These are phyloP conservation scores for Cudoniella acicularis DNA, from an alignment of 495 filamentous ascomycete species.

Conservation along the genomic window DNA sequence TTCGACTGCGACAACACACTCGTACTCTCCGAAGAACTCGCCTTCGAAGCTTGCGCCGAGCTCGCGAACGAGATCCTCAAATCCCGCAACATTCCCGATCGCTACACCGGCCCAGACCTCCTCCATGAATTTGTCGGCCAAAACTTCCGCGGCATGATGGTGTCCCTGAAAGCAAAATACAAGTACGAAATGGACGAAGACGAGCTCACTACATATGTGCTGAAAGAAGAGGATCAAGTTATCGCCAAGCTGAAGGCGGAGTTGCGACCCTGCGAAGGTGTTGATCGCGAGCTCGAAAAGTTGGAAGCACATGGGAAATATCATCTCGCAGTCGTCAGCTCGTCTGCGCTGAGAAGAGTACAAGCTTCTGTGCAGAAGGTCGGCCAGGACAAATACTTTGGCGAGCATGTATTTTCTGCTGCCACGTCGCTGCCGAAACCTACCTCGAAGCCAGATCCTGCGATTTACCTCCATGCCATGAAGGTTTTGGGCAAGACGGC, in stretches of 20 bases:
- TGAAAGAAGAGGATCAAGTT: slow-evolving; percentile 75
- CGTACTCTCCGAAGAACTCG: slow-evolving; percentile 84
- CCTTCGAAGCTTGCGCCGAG: slow-evolving; percentile 92
- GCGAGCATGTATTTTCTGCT: slow-evolving; percentile 75
- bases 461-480: slow-evolving; percentile 83
- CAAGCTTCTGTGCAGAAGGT: slow-evolving; percentile 78
- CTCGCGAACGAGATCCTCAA: slow-evolving; percentile 87
- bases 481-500: slow-evolving; percentile 69
- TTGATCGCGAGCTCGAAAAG: slow-evolving; percentile 61
- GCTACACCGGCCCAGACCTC: slow-evolving; percentile 76
- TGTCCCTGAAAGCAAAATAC: slow-evolving; percentile 71
- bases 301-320: slow-evolving; percentile 63
- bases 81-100: slow-evolving; percentile 57
- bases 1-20: slow-evolving; percentile 99
- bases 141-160: slow-evolving; percentile 93
- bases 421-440: slow-evolving; percentile 74
- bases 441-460: slow-evolving; percentile 88
- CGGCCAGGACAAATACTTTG: slow-evolving; percentile 77
- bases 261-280: slow-evolving; percentile 67
- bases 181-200: slow-evolving; percentile 61
- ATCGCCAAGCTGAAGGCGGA: slow-evolving; percentile 72
- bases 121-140: slow-evolving; percentile 90
- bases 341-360: slow-evolving; percentile 74
- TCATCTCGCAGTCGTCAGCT: slow-evolving; percentile 76
- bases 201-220: slow-evolving; percentile 75